A percentile compares a stretch with the other conserved stretches of the same genome.
phyloP scores from a whole-genome alignment of 768 basidiomycete species.

The Trametes coccinea region DNA sequence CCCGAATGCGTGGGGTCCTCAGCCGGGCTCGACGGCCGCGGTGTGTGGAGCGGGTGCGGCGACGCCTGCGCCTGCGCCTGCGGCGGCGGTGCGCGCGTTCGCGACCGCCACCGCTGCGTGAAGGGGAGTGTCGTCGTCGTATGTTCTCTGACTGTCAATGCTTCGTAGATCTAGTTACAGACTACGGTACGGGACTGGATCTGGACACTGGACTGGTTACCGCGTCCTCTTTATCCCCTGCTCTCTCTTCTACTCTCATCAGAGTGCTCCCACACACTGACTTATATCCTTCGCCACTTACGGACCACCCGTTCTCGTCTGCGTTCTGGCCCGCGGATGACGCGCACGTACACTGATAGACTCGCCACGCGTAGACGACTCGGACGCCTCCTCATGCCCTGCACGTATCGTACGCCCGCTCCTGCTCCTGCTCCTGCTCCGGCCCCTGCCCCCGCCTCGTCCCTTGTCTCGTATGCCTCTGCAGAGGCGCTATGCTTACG shows the following conservation, averaged over 20 bases:
- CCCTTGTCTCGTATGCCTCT: background rate
- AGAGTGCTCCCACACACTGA: background rate
- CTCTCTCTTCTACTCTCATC: background rate
- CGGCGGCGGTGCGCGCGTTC: slow-evolving; percentile 6
- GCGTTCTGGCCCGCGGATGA: slow-evolving; percentile 9
- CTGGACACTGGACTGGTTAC: background rate
- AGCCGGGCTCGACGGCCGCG: slow-evolving; percentile 20
- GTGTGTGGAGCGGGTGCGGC: slow-evolving; percentile 24
- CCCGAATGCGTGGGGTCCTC: slow-evolving; percentile 52
- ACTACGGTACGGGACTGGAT: slow-evolving; percentile 1
- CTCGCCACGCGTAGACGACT: slow-evolving; percentile 18
- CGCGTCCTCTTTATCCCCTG: background rate
- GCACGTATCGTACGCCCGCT: background rate
- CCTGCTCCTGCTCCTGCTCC: background rate
- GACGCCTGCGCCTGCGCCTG: slow-evolving; percentile 8
- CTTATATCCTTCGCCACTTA: background rate
- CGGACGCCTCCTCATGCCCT: slow-evolving; percentile 5
- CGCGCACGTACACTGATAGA: slow-evolving; percentile 2
- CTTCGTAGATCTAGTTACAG: background rate
- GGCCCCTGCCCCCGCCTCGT: background rate
- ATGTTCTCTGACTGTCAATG: background rate
- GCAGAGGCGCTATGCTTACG: background rate
- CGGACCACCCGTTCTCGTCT: slow-evolving; percentile 8
- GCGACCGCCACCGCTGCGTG: background rate
- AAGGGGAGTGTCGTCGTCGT: background rate